Evolutionary conservation across 2,329 filamentous ascomycete genomes (phyloP).

Genomic region (Cordyceps cicadae): DNA sequence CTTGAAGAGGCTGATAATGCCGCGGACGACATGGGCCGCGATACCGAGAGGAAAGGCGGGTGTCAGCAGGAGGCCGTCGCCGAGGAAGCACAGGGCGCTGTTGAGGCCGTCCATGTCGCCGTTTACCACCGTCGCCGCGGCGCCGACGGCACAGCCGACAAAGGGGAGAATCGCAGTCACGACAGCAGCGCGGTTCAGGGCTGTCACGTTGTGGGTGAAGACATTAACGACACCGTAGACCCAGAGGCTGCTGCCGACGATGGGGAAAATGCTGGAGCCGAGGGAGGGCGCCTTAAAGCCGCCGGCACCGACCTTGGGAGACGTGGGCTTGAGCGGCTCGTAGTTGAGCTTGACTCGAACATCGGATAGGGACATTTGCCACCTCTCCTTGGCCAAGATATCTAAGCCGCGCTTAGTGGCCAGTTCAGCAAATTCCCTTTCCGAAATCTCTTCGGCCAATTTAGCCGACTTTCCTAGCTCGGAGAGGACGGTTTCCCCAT

Average conservation of each 20-base stretch:
- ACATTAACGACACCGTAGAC: neutral
- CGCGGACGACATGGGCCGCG: neutral
- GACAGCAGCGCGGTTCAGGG: neutral
- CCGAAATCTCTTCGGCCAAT: neutral
- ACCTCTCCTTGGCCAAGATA: neutral
- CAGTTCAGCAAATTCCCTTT: neutral
- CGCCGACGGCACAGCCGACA: neutral
- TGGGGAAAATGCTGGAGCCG: neutral
- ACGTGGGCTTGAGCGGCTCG: neutral
- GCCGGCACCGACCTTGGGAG: neutral
- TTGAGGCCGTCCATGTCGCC: neutral
- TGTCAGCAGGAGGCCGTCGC: neutral
- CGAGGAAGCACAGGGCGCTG: slow-evolving; percentile 1
- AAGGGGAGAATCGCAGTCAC: slow-evolving; percentile 1
- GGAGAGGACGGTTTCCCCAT: neutral
- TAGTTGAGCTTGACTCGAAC: neutral
- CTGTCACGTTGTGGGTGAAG: neutral
- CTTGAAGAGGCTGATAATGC: neutral
- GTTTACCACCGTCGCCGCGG: neutral
- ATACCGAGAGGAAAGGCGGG: neutral
- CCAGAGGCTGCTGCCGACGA: neutral
- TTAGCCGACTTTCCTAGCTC: neutral
- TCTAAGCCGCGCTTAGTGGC: neutral
- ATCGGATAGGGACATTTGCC: neutral
- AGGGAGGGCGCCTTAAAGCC: neutral